Evolutionary conservation across 2,329 filamentous ascomycete genomes (phyloP), one percentile per base, ranked within the genome.

Genomic region (Tolypocladium ovalisporum): DNA sequence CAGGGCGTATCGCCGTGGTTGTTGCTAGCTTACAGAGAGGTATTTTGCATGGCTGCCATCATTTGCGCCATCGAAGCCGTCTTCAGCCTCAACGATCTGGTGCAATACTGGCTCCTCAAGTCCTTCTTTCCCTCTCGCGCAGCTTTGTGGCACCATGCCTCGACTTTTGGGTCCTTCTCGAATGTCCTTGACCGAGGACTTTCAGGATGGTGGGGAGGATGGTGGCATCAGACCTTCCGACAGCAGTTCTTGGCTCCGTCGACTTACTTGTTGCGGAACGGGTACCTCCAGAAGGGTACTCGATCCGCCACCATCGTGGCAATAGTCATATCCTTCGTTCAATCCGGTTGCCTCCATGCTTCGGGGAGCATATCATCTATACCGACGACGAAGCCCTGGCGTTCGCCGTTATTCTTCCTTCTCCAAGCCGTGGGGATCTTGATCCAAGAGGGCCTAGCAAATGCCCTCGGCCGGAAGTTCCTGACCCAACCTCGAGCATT

Each of bases 201-300:
- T 2, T 79, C 82, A 1, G 92, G 91, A 1, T 88, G 87, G 72
- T 97, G 93, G 93, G 86, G 88, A 51, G 78, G 77, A 27, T 93
- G 85, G 79, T 97, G 93, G 93, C 93, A 97, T 70, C 92, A 97
- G 71, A 86, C 87, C 3, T 95, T 96, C 73, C 87, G 91, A 1
- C 80, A 84, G 57, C 84, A 82, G 2, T 91, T 93, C 66, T 73
- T 81, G 42, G 79, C 84, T 4, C 86, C 87, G 0, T 74, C 79
- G 0, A 70, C 70, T 2, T 81, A 75, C 64, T 64, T 87, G 57
- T 68, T 71, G 10, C 62, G 68, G 60, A 56, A 60, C 44, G 71
- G 77, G 22, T 68, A 76, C 62, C 54, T 83, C 58, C 63, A 61
- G 60, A 62, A 67, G 62, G 63, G 71, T 55, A 63, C 69, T 35